Base-by-base conservation (phyloP, 1,284 basidiomycete species). In the Bjerkandera adusta region DNA sequence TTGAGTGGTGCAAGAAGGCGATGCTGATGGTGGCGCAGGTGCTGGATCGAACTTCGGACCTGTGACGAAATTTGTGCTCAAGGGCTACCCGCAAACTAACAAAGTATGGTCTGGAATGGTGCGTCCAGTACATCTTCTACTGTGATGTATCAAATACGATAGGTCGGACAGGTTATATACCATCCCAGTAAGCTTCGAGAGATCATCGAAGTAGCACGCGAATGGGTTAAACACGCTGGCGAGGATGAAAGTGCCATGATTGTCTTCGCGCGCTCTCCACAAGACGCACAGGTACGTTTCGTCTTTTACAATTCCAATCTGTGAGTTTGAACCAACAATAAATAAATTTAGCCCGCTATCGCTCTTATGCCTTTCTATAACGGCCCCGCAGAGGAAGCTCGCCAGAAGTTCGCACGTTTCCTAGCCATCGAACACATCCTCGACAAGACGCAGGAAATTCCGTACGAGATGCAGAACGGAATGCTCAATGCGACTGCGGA, bases 391-490 rank as follows among this genome's bases (percentile, higher is more conserved):
- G 59, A 62, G n/a, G 70, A 75, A 49, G 78, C 74, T 3, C 63
- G 67, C 33, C 56, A 57, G 13, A 66, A 58, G 1, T 79, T 69
- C 55, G 73, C 73, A 50, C 48, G 52, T 6, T 66, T 79, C 48
- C 65, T 68, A 22, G 67, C 72, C 49, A 59, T 70, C 35, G 64
- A 70, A 72, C 56, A 72, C 7, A 40, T 25, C 35, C 52, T 59
- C 4, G 71, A 77, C 50, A 47, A 52, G 10, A 62, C 72, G 1
- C 46, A 56, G 32, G 70, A 76, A 56, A 62, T 75, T 0, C 73
- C 76, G 0, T 77, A 69, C 43, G 72, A 73, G 50, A 42, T 65
- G 34, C 36, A 77, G n/a, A 78, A 77, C 47, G 29, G 42, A n/a
- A 22, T 63, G 18, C 24, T 52, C 53, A 46, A 49, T 38, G 20